These are phyloP conservation scores for Boletus rubroflammeus DNA, from an alignment of 768 basidiomycete species.

Conservation along the genomic window DNA sequence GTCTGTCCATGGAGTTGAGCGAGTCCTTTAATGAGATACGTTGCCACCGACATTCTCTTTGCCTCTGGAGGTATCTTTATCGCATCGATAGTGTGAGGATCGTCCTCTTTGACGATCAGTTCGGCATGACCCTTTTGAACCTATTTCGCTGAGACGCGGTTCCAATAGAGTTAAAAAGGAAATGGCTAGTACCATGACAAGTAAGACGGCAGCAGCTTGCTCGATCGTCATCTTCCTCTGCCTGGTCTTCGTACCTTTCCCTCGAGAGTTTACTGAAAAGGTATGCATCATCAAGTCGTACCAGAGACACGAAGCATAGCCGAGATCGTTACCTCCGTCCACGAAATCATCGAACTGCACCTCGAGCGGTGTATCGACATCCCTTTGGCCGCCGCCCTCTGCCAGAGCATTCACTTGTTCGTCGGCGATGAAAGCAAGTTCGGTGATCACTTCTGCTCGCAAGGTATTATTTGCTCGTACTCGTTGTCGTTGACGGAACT, in stretches of 20 bases:
- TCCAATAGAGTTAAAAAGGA: not conserved
- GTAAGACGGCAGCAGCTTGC: conserved; percentile 24
- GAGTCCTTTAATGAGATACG: not conserved
- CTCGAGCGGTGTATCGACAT: conserved; percentile 14
- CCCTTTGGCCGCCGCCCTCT: not conserved
- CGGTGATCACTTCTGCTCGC: conserved; percentile 24
- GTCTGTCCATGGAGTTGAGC: conserved; percentile 13
- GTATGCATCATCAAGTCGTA: not conserved
- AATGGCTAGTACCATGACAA: conserved; percentile 19
- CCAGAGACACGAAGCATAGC: not conserved
- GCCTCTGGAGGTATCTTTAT: conserved; percentile 26
- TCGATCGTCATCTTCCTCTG: conserved; percentile 22
- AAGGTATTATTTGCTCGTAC: not conserved
- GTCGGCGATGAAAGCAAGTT: conserved; percentile 25
- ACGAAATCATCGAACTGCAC: conserved; percentile 27
- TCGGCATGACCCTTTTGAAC: conserved; percentile 28
- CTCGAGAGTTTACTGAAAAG: conserved; percentile 24
- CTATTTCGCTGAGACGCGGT: conserved; percentile 7
- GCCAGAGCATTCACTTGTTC: not conserved
- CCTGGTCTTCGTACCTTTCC: conserved; percentile 14
- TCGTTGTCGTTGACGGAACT: not conserved
- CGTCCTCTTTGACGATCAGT: conserved; percentile 12
- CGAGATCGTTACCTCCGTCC: conserved; percentile 19
- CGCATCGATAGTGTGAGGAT: conserved; percentile 16
- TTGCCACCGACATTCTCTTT: conserved; percentile 19